Evolutionary conservation across 148 eudicot genomes (phyloP), one percentile per base, ranked within the genome.

Genomic region (Nepenthes mirabilis): DNA sequence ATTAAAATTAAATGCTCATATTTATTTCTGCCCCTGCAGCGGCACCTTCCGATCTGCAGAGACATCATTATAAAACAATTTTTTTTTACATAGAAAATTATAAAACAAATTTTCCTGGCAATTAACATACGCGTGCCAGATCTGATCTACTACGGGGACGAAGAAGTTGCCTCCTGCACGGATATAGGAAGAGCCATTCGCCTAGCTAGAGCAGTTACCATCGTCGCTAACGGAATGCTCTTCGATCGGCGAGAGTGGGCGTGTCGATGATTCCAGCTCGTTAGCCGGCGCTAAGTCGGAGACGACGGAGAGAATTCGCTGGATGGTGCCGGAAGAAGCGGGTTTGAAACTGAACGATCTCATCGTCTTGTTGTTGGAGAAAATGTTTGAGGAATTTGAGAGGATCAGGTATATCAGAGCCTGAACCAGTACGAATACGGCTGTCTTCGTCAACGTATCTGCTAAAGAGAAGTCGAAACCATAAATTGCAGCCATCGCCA

Each of bases 381-480:
- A 83, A 7, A 83, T 34, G 43, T 69, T 52, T 6, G 84, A 79
- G 0, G 88, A 83, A 32, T 70, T 83, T 0, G 78, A 69, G 23
- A 83, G 59, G 52, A 83, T 80, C 9, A 79, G 33, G 47, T 83
- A 79, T 36, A 83, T 76, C 33, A 83, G 56, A 51, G 70, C 84
- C 52, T 83, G 88, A 59, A 83, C 74, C 1, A 79, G 34, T 59
- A 77, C 61, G 51, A 83, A 83, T 7, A 75, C 35, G 0, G 66
- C 74, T 58, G 75, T 67, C 71, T 80, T 74, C 36, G 62, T 45
- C 45, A 79, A 14, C 37, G 52, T 37, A 34, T 77, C 69, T 23
- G 14, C 64, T 6, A 56, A 9, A 11, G 77, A 69, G 54, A 56
- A 59, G 14, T 56, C 74, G 5, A 69, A 49, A 5, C 11, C 13